Conservation (phyloP, 2,329 filamentous ascomycete genomes). For the Trichoderma oligosporum region DNA sequence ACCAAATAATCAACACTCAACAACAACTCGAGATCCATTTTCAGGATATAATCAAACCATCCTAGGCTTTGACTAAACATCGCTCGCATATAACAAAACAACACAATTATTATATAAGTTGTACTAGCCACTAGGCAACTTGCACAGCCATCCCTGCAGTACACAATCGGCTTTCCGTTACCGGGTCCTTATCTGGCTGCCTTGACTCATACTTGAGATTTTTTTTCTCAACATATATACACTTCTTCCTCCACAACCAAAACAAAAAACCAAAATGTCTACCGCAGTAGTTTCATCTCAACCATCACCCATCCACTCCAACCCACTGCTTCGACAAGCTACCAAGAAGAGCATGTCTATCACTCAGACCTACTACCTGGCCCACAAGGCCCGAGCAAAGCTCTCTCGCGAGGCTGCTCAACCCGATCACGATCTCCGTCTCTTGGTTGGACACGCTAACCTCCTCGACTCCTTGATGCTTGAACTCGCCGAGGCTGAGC, state of each 20-base stretch:
- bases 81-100: neutral
- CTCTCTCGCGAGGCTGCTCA: conserved; percentile 87
- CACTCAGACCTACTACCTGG: conserved; percentile 97
- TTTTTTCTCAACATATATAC: conserved; percentile 1
- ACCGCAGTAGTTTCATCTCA: conserved; percentile 26
- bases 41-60: neutral
- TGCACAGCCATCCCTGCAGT: conserved; percentile 27
- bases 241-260: neutral
- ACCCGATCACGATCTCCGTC: conserved; percentile 88
- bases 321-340: conserved; percentile 33
- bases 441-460: conserved; percentile 97
- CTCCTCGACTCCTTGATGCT: conserved; percentile 95
- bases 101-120: conserved; percentile 1
- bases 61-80: neutral
- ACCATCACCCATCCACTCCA: conserved; percentile 27
- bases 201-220: conserved; percentile 26
- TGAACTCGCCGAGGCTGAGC: conserved; percentile 84
- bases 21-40: neutral
- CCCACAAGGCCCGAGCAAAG: conserved; percentile 94
- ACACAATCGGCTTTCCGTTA: no score
- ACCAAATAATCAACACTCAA: neutral
- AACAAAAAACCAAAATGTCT: conserved; percentile 29
- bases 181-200: conserved; percentile 22
- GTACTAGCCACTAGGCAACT: conserved; percentile 23
- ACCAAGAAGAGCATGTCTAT: conserved; percentile 88